phyloP scores from a whole-genome alignment of 2,329 filamentous ascomycete genomes.

The Ascochyta pisi region DNA sequence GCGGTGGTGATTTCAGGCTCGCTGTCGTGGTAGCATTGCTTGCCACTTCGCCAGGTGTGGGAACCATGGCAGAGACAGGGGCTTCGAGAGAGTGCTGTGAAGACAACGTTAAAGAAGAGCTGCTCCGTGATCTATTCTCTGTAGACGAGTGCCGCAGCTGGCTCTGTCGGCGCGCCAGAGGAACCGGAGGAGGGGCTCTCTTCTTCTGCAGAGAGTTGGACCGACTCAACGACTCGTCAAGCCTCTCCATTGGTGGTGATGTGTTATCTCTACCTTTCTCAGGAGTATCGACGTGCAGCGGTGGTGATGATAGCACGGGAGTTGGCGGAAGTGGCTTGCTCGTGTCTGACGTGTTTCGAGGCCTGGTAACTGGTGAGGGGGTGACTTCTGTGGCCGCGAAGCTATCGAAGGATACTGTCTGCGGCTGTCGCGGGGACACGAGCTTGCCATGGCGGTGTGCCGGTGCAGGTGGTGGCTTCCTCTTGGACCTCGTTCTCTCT shows the following conservation, averaged over 20 bases:
- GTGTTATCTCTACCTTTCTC: slow-evolving; percentile 27
- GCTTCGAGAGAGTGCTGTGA: slow-evolving; percentile 44
- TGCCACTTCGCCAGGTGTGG: slow-evolving; percentile 7
- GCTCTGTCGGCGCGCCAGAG: slow-evolving; percentile 45
- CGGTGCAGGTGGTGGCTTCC: slow-evolving; percentile 69
- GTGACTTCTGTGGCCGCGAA: slow-evolving; percentile 36
- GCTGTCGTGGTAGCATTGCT: slow-evolving; percentile 11
- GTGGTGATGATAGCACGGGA: slow-evolving; percentile 44
- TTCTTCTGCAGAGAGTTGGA: slow-evolving; percentile 38
- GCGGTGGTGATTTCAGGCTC: slow-evolving; percentile 39
- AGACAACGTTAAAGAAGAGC: slow-evolving; percentile 45
- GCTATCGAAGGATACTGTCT: slow-evolving; percentile 45
- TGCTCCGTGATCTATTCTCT: slow-evolving; percentile 43
- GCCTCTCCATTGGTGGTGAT: slow-evolving; percentile 18
- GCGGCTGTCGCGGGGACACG: slow-evolving; percentile 61
- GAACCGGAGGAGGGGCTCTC: slow-evolving; percentile 44
- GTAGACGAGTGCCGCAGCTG: slow-evolving; percentile 42
- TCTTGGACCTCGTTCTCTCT: slow-evolving; percentile 62
- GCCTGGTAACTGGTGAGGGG: slow-evolving; percentile 30
- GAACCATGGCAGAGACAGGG: neutral
- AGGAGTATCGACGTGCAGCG: slow-evolving; percentile 30
- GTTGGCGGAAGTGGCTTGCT: slow-evolving; percentile 69
- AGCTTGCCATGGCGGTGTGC: slow-evolving; percentile 80
- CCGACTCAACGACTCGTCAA: slow-evolving; percentile 25
- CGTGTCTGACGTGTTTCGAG: slow-evolving; percentile 56